A percentile compares a stretch with the other conserved stretches of the same genome.
These are phyloP conservation scores for Delitschia confertaspora DNA, from an alignment of 495 filamentous ascomycete genomes.

Conservation along the genomic window DNA sequence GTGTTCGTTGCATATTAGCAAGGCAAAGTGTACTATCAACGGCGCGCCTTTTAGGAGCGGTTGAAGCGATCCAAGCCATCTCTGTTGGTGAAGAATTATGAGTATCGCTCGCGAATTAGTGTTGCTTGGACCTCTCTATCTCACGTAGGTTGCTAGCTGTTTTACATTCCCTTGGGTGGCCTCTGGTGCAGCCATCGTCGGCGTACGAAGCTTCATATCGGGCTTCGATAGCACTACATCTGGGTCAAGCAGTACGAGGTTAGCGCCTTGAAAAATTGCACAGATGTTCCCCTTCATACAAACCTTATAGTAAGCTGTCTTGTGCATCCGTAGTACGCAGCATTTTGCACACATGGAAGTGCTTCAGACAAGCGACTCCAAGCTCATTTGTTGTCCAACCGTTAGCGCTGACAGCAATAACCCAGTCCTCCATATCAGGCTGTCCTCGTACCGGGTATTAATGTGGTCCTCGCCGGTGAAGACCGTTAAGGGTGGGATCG, in stretches of 20 bases:
- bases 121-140: neutral
- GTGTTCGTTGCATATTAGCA: too few relatives aligned
- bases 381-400: constrained; percentile 22
- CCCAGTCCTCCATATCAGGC: constrained; percentile 14
- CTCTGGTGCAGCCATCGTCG: neutral
- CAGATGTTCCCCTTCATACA: neutral
- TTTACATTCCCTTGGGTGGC: neutral
- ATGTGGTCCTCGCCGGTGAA: constrained; percentile 19
- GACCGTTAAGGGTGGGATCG: constrained; percentile 13
- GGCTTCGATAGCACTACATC: constrained; percentile 2
- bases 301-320: neutral
- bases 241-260: neutral
- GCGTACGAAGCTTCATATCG: neutral
- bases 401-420: constrained; percentile 12
- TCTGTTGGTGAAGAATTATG: constrained; percentile 1
- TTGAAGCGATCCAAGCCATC: too few relatives aligned
- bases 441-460: constrained; percentile 19
- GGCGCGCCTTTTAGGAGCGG: too few relatives aligned
- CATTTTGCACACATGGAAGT: constrained; percentile 14
- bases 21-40: too few relatives aligned
- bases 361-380: constrained; percentile 10
- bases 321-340: constrained; percentile 5
- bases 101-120: neutral
- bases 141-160: neutral
- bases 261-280: neutral